phyloP scores from a whole-genome alignment of 148 eudicot species.

The Rhododendron kiyosumense region DNA sequence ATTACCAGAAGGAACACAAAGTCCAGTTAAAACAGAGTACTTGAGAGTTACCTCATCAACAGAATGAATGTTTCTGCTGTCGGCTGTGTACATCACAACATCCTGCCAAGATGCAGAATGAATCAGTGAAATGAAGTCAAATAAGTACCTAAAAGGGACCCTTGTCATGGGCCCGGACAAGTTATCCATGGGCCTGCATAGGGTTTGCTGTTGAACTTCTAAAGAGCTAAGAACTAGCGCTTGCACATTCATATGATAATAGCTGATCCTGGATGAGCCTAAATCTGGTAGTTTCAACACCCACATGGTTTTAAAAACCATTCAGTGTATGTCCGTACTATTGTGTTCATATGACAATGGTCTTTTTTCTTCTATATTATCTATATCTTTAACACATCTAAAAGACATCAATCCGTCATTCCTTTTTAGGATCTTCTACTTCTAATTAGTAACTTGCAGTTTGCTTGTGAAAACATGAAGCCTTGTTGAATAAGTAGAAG shows the following conservation, averaged over 20 bases:
- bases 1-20: background rate
- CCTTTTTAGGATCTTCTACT: background rate
- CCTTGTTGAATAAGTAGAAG: background rate
- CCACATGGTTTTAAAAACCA: background rate
- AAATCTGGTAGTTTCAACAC: background rate
- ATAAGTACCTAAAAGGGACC: background rate
- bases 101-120: slow-evolving; percentile 42
- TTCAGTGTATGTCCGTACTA: background rate
- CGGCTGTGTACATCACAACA: slow-evolving; percentile 82
- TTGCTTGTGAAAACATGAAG: background rate
- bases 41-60: slow-evolving; percentile 73
- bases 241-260: background rate
- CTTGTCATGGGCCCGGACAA: background rate
- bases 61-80: slow-evolving; percentile 67
- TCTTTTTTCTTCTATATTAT: background rate
- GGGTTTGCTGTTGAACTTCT: background rate
- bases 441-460: background rate
- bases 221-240: background rate
- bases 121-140: slow-evolving; percentile 12
- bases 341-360: background rate
- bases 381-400: background rate
- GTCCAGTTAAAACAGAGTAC: background rate
- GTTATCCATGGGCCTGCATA: background rate
- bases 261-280: background rate
- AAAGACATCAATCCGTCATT: background rate